Percentiles rank a stretch among this genome's conserved stretches.
phyloP scores from a whole-genome alignment of 345 rosid species.

The Eucalyptus rudis region DNA sequence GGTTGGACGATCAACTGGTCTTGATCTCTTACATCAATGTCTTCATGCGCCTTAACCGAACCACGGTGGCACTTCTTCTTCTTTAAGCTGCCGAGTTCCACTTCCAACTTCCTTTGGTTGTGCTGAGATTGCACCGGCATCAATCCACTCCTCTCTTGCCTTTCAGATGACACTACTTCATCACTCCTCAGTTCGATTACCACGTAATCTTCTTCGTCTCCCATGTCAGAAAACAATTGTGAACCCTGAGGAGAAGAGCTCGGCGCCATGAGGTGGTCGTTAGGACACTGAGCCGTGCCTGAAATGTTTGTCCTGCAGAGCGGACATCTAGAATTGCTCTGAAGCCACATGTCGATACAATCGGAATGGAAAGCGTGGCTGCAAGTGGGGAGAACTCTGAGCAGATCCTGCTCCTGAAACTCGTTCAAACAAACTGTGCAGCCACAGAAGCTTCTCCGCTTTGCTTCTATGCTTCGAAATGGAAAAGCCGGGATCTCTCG shows the following conservation, averaged over 20 bases:
- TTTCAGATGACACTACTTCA: background rate
- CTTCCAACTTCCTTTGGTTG: slow-evolving; percentile 9
- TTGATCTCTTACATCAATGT: slow-evolving; percentile 30
- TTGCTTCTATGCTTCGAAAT: slow-evolving; percentile 12
- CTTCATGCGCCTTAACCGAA: slow-evolving; percentile 50
- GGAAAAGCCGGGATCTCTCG: slow-evolving; percentile 38
- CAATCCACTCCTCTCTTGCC: background rate
- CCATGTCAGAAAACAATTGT: slow-evolving; percentile 16
- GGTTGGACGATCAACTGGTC: slow-evolving; percentile 33
- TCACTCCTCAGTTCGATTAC: slow-evolving; percentile 42
- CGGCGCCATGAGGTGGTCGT: slow-evolving; percentile 33
- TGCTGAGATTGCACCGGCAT: background rate
- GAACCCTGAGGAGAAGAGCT: slow-evolving; percentile 56
- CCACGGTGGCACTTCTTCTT: slow-evolving; percentile 7
- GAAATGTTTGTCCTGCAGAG: slow-evolving; percentile 50
- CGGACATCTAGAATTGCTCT: slow-evolving; percentile 46
- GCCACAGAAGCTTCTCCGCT: slow-evolving; percentile 7
- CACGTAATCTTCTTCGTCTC: slow-evolving; percentile 54
- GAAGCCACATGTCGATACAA: slow-evolving; percentile 57
- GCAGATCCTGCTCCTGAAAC: slow-evolving; percentile 41
- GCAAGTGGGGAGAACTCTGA: slow-evolving; percentile 48
- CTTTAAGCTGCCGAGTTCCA: slow-evolving; percentile 3
- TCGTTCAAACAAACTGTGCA: slow-evolving; percentile 60
- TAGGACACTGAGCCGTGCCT: slow-evolving; percentile 15
- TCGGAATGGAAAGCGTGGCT: slow-evolving; percentile 49